Percentiles rank a stretch among this genome's conserved stretches.
These are phyloP conservation scores for Trichophyton mentagrophytes DNA, from an alignment of 2,329 filamentous ascomycete genomes.

Conservation along the genomic window DNA sequence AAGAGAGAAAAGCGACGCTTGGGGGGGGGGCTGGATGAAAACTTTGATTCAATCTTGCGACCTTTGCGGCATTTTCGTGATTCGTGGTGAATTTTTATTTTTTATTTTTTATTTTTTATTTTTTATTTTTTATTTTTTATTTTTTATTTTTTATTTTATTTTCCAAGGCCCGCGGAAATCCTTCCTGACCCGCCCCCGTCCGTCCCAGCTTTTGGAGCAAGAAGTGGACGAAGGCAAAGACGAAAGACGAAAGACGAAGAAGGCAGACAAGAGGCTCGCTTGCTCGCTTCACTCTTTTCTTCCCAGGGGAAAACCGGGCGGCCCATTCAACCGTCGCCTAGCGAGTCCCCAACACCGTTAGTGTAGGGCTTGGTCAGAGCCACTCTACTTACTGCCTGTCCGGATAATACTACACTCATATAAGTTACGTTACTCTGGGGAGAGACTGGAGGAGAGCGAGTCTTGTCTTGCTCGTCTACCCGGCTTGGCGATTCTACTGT, in stretches of 20 bases:
- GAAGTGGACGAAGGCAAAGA: too few species aligned
- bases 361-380: neutral
- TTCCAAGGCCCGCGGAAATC: neutral
- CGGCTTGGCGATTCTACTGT: neutral
- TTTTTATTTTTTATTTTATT: neutral
- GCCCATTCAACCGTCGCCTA: neutral
- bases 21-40: neutral
- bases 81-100: neutral
- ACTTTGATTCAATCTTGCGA: neutral
- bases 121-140: neutral
- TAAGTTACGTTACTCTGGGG: neutral
- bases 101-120: neutral
- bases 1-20: too few species aligned
- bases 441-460: neutral
- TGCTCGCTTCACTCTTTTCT: neutral
- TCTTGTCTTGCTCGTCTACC: slow-evolving; percentile 3
- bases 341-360: neutral
- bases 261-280: neutral
- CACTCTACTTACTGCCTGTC: too few species aligned
- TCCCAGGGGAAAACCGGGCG: neutral
- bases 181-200: slow-evolving; percentile 2
- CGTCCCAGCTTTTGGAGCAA: neutral
- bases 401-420: too few species aligned
- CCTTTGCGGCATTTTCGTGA: neutral
- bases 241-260: neutral